Evolutionary conservation across 148 eudicot genomes (phyloP), one percentile per base, ranked within the genome.

Genomic region (Vaccinium corymbosum): DNA sequence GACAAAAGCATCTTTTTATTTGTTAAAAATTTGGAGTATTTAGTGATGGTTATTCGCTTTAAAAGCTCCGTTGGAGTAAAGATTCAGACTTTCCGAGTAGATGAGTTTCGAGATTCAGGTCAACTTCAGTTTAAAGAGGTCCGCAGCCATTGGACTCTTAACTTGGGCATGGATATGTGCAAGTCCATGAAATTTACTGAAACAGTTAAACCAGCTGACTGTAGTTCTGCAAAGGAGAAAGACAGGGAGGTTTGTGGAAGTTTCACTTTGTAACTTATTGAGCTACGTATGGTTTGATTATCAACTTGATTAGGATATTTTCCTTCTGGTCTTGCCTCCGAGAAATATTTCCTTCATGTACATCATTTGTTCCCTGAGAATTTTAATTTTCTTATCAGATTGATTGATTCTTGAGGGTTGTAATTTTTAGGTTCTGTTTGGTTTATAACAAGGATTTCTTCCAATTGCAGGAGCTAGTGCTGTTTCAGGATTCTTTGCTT

Each of bases 401-500:
- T 22, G 13, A 64, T 6, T 20, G 38, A 35, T 35, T 35, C 29
- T 64, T 64, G 71, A 12, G 42, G 32, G 14, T 11, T 53, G 64
- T 27, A 74, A 14, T 55, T 15, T 13, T 20, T 35, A 53, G 15
- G 20, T 55, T 51, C 32, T 53, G 3, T 27, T 29, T 46, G 61
- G 12, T 27, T 22, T 42, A 42, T 77, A 50, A 57, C 32, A 51
- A 42, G 85, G 14, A 48, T 61, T 19, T 11, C 13, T 46, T 51
- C 38, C 16, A 79, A 7, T 16, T 78, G 17, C 88, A 91, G 93
- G 88, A 56, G 91, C 93, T 15, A 91, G 91, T 71, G 85, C 89
- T 0, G 92, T 89, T 80, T 90, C 90, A 53, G 92, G 92, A 52
- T 87, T 90, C 80, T 89, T 86, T 74, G 91, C 91, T 35, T 68